These are phyloP conservation scores for Circinella umbellata DNA, from an alignment of 371 early-diverging fungal species.

Conservation along the genomic window DNA sequence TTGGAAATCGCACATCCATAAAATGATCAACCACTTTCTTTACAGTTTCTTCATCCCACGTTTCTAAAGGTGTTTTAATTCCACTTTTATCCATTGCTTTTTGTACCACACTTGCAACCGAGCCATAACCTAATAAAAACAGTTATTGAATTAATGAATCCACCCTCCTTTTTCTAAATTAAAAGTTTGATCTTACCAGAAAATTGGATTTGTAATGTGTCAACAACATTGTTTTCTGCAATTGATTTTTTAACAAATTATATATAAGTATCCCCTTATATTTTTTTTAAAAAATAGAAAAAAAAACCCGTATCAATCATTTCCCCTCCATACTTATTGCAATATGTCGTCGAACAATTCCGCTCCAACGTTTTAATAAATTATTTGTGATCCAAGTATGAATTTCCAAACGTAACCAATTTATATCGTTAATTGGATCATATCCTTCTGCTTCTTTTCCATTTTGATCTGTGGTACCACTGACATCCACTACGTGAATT, in stretches of 20 bases:
- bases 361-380: conserved; percentile 67
- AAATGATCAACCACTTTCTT: conserved; percentile 66
- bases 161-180: too few relatives aligned
- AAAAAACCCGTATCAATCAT: too few relatives aligned
- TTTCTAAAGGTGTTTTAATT: conserved; percentile 54
- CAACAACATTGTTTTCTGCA: conserved; percentile 46
- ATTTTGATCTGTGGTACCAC: conserved; percentile 78
- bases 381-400: conserved; percentile 70
- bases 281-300: too few relatives aligned
- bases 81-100: conserved; percentile 61
- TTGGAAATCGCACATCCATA: conserved; percentile 80
- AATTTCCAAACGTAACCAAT: conserved; percentile 77
- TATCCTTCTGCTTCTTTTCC: conserved; percentile 82
- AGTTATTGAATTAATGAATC: conserved; percentile 22
- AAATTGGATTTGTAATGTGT: conserved; percentile 64
- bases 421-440: conserved; percentile 83
- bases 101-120: conserved; percentile 54
- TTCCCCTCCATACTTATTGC: conserved; percentile 42
- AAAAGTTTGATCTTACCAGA: conserved; percentile 24
- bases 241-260: too few relatives aligned
- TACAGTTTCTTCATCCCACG: conserved; percentile 68
- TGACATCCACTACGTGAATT: conserved; percentile 84
- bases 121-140: conserved; percentile 65
- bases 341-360: conserved; percentile 69
- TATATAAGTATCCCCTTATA: too few relatives aligned